Evolutionary conservation across 371 early-diverging fungal genomes (phyloP), one percentile per base, ranked within the genome.

Genomic region (Mucor ambiguus): DNA sequence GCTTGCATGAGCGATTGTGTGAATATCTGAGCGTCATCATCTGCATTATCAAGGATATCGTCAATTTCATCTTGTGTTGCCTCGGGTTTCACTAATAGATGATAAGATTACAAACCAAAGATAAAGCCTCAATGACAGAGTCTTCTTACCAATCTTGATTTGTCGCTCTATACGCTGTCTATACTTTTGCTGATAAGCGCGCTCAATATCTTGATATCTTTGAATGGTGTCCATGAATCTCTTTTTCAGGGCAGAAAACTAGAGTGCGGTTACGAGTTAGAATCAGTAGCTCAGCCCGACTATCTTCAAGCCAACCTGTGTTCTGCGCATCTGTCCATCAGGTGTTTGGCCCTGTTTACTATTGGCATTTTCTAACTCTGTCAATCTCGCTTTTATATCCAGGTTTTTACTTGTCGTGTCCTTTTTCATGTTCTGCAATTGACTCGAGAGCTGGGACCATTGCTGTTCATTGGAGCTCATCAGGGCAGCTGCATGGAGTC

Each of bases 201-300:
- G 81, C 69, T 95, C 93, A 0, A 91, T 81, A 20, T 83, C 78
- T 75, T 92, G 91, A 72, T 91, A 95, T 28, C 89, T 85, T 49
- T 84, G 85, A 80, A 95, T 91, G 8, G 87, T 83, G 57, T 92
- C 92, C 73, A 93, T 66, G 66, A 95, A 93, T 70, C 87, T 87
- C 60, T 92, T 91, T 69, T 60, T 72, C 29, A 75, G 22, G 12
- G 73, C 69, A 14, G 30, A 48, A 33, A 48, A 32, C 24, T 32
- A 12, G 26, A 9, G 28, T 0, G n/a, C 11, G 2, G 32, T 10
- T 24, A 22, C 2, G 26, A 41, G 41, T 41, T 18, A 41, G 41
- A 3, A 41, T 41, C 4, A 14, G 37, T 4, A 37, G 18, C 41
- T 41, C 41, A 41, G 1, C 5, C 16, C 41, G 6, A 14, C 11